Conservation (phyloP, 768 basidiomycete genomes). For the Dioszegia crocea region DNA sequence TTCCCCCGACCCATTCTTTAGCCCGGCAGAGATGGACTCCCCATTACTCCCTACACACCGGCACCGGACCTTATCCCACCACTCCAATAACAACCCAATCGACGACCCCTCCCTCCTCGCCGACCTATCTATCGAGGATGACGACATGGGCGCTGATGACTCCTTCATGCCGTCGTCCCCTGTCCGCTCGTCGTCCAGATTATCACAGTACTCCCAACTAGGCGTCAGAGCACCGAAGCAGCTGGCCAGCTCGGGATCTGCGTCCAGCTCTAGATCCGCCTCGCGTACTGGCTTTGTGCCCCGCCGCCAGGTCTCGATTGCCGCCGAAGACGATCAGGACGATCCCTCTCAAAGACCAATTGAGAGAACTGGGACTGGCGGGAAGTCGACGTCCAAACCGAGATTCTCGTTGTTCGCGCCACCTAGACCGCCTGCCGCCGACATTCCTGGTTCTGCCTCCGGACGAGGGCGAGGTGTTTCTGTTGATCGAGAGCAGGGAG, state of each 20-base stretch:
- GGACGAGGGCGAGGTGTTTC: too few species aligned
- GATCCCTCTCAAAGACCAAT: background rate
- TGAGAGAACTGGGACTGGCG: background rate
- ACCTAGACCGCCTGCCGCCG: conserved; percentile 6
- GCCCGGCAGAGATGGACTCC: conserved; percentile 38
- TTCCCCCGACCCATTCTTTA: too few species aligned
- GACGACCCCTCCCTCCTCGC: conserved; percentile 21
- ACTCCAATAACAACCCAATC: background rate
- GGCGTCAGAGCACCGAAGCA: background rate
- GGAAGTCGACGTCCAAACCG: conserved; percentile 17
- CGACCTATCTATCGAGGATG: conserved; percentile 26
- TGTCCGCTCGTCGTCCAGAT: background rate
- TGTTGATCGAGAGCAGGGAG: background rate
- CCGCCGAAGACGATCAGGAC: background rate
- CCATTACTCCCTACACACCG: conserved; percentile 31
- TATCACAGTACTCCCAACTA: background rate
- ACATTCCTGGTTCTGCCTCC: background rate
- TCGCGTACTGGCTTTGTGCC: background rate
- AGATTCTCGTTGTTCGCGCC: conserved; percentile 41
- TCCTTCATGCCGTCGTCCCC: conserved; percentile 5
- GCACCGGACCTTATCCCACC: background rate
- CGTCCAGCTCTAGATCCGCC: background rate
- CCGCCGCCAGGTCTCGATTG: background rate
- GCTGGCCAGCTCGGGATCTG: background rate
- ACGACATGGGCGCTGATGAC: background rate